A percentile compares a stretch with the other conserved stretches of the same genome.
Evolutionary conservation across 202 grass and related monocot species (phyloP).

Genomic region (Setaria viridis): DNA sequence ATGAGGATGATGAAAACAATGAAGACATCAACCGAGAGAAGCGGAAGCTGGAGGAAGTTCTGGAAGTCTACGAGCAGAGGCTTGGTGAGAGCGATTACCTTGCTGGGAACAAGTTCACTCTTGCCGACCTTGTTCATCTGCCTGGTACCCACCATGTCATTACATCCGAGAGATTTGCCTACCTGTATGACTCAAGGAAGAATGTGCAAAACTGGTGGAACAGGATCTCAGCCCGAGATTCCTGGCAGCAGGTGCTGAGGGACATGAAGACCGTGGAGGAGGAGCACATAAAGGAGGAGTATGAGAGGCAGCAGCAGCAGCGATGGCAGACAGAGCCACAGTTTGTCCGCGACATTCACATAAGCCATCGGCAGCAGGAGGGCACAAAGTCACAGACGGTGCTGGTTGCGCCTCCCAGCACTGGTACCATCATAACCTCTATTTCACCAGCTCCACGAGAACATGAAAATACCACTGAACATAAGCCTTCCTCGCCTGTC

Average conservation of each 20-base stretch:
- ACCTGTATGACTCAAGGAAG: constrained; percentile 81
- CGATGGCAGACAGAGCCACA: constrained; percentile 23
- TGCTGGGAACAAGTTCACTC: constrained; percentile 81
- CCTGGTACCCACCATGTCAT: constrained; percentile 67
- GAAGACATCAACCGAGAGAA: constrained; percentile 46
- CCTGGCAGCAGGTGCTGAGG: constrained; percentile 66
- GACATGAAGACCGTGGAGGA: constrained; percentile 55
- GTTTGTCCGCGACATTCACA: neutral
- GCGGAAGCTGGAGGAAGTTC: constrained; percentile 62
- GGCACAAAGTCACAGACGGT: constrained; percentile 36
- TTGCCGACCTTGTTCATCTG: constrained; percentile 84
- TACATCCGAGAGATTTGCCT: constrained; percentile 47
- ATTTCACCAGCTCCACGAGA: constrained; percentile 25
- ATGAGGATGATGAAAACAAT: constrained; percentile 17
- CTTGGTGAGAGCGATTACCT: constrained; percentile 71
- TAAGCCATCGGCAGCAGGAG: constrained; percentile 32
- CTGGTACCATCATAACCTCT: constrained; percentile 24
- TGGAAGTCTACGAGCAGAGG: constrained; percentile 86
- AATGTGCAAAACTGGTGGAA: constrained; percentile 92
- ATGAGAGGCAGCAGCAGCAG: constrained; percentile 41
- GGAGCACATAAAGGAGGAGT: constrained; percentile 42
- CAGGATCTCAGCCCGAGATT: constrained; percentile 51
- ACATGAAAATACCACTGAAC: constrained; percentile 23
- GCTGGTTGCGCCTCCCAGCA: constrained; percentile 41
- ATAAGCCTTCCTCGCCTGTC: constrained; percentile 29